Evolutionary conservation across 2,329 filamentous ascomycete species (phyloP), one percentile per base, ranked within the genome.

Genomic region (Diaporthe sp.): DNA sequence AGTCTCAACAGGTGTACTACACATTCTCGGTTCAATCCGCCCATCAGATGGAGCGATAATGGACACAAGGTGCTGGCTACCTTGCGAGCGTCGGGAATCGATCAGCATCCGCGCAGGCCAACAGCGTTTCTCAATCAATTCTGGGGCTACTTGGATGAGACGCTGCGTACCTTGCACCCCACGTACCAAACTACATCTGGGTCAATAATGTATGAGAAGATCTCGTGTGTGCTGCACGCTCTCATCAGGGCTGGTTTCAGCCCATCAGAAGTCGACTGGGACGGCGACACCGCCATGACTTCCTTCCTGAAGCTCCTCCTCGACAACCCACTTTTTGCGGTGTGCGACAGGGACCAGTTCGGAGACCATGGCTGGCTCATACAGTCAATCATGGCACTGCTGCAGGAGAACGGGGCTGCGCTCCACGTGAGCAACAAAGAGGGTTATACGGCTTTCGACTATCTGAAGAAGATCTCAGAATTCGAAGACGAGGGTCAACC

Each of bases 261-360:
- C 46, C 46, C 65, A 31, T 46, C 22, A 39, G 46, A 68, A 8
- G 34, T 51, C 34, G 65, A 53, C 46, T 5, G n/a, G 7, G 4
- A 28, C 46, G 31, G 65, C 22, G 46, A 68, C n/a, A 68, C 46
- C 9, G 65, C 65, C 46, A 68, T 68, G 65, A 34, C 15, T 19
- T 68, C 65, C 3, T 68, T 68, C 46, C n/a, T 68, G 46, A n/a
- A 13, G 31, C 8, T 7, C 13, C 13, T 68, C 5, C 13, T 19
- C 13, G 22, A 15, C 8, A 25, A 15, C 2, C 28, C 44, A 25
- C 0, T 3, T 1, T 49, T 15, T 17, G 15, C n/a, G n/a, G 17
- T 1, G 34, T 3, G 0, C 31, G 39, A 62, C 22, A 62, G n/a
- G 17, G 10, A 3, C 7, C 10, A 7, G 19, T 0, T 8, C 13